Percentiles rank a stretch among this genome's conserved stretches.
Evolutionary conservation across 2,329 filamentous ascomycete species (phyloP).

Genomic region (Talaromyces sp.): DNA sequence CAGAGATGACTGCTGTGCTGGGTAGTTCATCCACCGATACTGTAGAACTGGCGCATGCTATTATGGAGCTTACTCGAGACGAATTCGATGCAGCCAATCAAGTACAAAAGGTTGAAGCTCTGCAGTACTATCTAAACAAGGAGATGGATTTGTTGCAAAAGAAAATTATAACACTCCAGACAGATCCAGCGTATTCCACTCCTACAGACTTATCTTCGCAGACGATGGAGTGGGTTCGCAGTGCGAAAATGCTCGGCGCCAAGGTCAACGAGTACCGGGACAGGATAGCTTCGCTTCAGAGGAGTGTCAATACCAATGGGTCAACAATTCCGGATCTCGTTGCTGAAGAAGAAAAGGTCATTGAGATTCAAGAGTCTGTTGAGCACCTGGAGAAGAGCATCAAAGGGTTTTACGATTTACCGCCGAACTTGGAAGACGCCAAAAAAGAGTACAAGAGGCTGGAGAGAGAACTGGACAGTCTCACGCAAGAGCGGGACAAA

Average conservation of each 20-base stretch:
- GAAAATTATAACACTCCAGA: slow-evolving; percentile 26
- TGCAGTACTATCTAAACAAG: slow-evolving; percentile 52
- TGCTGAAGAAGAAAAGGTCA: slow-evolving; percentile 54
- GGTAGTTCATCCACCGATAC: slow-evolving; percentile 47
- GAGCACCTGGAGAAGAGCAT: slow-evolving; percentile 62
- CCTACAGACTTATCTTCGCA: slow-evolving; percentile 57
- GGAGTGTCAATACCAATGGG: slow-evolving; percentile 21
- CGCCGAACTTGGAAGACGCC: slow-evolving; percentile 64
- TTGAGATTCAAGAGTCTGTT: slow-evolving; percentile 56
- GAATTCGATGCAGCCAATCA: slow-evolving; percentile 52
- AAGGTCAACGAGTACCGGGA: slow-evolving; percentile 65
- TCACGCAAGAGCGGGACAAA: slow-evolving; percentile 61
- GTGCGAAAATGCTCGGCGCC: slow-evolving; percentile 59
- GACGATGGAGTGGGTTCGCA: slow-evolving; percentile 69
- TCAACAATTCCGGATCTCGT: slow-evolving; percentile 48
- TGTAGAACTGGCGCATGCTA: slow-evolving; percentile 45
- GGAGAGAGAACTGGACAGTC: slow-evolving; percentile 56
- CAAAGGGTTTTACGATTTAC: slow-evolving; percentile 63
- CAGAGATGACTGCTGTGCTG: slow-evolving; percentile 47
- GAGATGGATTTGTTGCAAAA: slow-evolving; percentile 39
- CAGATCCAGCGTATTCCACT: slow-evolving; percentile 45
- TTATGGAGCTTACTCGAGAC: slow-evolving; percentile 53
- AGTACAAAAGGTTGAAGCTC: slow-evolving; percentile 48
- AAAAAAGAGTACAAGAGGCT: slow-evolving; percentile 64
- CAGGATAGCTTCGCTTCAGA: slow-evolving; percentile 41